phyloP scores from a whole-genome alignment of 139 green algal genomes.

The Coccomyxa sp. region DNA sequence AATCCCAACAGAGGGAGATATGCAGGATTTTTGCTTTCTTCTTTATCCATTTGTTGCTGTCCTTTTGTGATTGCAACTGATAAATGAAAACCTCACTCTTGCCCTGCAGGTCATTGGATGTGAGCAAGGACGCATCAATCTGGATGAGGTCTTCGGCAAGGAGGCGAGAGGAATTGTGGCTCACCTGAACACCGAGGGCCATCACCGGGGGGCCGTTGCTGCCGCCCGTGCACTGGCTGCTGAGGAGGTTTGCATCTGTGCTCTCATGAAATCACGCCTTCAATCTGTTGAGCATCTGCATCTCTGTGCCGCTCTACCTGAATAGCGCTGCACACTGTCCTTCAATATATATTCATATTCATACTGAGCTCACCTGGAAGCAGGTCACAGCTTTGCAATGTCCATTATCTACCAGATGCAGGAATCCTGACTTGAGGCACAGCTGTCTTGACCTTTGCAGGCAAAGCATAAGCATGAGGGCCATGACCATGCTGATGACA shows the following conservation, averaged over 20 bases:
- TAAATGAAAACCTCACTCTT: background rate
- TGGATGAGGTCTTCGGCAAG: constrained; percentile 69
- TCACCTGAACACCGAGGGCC: constrained; percentile 80
- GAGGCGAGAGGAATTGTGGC: constrained; percentile 48
- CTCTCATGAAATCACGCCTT: no score
- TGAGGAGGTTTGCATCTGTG: background rate
- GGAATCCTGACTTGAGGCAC: background rate
- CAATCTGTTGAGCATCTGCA: no score
- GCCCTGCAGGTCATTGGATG: constrained; percentile 50
- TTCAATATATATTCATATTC: no score
- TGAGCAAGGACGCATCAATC: constrained; percentile 53
- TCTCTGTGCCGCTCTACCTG: no score
- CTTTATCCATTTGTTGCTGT: no score
- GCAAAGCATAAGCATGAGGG: constrained; percentile 27
- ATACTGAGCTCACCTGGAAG: no score
- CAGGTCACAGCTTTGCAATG: no score
- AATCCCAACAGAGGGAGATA: no score
- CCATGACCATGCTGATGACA: constrained; percentile 35
- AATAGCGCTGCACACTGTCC: no score
- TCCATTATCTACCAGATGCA: background rate
- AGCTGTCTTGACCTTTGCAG: no score
- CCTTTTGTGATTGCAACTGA: no score
- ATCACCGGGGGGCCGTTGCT: constrained; percentile 77
- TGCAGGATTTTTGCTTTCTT: no score
- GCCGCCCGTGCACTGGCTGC: constrained; percentile 33